Base-by-base conservation (phyloP, 768 basidiomycete genomes). In the Pleurotus platypus region DNA sequence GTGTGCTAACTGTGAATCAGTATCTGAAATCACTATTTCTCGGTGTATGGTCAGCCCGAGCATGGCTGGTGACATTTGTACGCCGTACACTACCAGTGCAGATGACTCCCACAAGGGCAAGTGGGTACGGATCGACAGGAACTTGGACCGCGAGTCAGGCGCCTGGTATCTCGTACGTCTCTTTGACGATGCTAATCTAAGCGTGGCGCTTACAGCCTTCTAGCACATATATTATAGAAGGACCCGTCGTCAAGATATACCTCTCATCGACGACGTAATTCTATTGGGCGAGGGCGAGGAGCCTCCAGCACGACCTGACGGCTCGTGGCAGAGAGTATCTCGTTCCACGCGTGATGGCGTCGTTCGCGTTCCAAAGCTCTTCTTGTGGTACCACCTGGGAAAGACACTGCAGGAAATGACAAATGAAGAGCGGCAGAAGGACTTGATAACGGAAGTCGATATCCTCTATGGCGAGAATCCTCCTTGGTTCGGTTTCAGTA, bases 371-470 rank as follows among this genome's bases (percentile, higher is more conserved):
- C 67, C 81, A 20, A 80, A 85, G 2, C 73, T 90, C 11, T 89
- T 75, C 66, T 64, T 96, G 16, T 97, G 93, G 92, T 95, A 93
- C 72, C 80, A 79, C 61, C 69, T 78, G 7, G 87, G 84, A 5
- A 89, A 89, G 64, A 82, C 86, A 1, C 72, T 83, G 38, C 73
- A 72, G 13, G 77, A 86, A 18, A 85, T 91, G 82, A 74, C 71
- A n/a, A 54, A 74, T 7, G 78, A 79, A 40, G 82, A 89, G 62
- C 77, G 61, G 48, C 48, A 78, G 58, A 66, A 76, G 35, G 75
- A 86, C 43, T 72, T 94, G 22, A 83, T 98, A 64, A 98, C 94
- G 0, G 94, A 98, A 69, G 60, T 98, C n/a, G 95, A 98, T 66
- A 79, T 98, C 2, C 70, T 92, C 0, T 97, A 85, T 65, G 96